Percentiles rank a stretch among this genome's conserved stretches.
Conservation (phyloP, 2,329 filamentous ascomycete species). For the Alternaria brassicicola region DNA sequence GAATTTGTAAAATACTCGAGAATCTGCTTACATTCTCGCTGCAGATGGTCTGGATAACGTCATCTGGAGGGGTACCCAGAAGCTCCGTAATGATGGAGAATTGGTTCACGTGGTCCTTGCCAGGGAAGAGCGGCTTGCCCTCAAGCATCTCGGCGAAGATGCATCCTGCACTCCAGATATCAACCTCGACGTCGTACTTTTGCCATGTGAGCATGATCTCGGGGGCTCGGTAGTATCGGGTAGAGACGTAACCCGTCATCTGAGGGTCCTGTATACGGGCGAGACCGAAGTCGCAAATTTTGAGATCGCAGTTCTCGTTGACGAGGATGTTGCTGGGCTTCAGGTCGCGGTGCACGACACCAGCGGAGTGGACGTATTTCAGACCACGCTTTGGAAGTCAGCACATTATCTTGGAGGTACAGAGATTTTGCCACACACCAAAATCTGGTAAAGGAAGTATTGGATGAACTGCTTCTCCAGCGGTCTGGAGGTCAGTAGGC, state of each 20-base stretch:
- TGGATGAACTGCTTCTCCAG: constrained; percentile 99
- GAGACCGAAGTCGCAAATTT: constrained; percentile 98
- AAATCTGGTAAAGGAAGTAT: constrained; percentile 99
- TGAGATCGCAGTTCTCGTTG: constrained; percentile 99
- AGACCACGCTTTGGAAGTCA: constrained; percentile 74
- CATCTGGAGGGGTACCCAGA: constrained; percentile 92
- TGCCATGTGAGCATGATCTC: constrained; percentile 99
- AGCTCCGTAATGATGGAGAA: constrained; percentile 99
- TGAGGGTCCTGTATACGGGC: constrained; percentile 98
- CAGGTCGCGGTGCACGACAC: constrained; percentile 94
- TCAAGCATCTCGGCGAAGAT: constrained; percentile 99
- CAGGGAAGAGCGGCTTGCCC: constrained; percentile 96
- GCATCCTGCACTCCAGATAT: constrained; percentile 98
- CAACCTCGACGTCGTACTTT: constrained; percentile 98
- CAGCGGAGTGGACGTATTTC: constrained; percentile 99
- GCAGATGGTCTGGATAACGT: constrained; percentile 98
- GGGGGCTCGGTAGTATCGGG: constrained; percentile 95
- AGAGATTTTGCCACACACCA: constrained; percentile 65
- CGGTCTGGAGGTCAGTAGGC: constrained; percentile 90
- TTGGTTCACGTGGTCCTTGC: constrained; percentile 99
- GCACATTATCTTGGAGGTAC: constrained; percentile 63
- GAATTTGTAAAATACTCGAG: not conserved
- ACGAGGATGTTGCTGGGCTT: constrained; percentile 99
- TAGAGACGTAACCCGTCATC: constrained; percentile 99
- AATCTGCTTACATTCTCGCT: constrained; percentile 79